These are phyloP conservation scores for Penicillium tannophilum DNA, from an alignment of 495 filamentous ascomycete genomes.

Conservation along the genomic window DNA sequence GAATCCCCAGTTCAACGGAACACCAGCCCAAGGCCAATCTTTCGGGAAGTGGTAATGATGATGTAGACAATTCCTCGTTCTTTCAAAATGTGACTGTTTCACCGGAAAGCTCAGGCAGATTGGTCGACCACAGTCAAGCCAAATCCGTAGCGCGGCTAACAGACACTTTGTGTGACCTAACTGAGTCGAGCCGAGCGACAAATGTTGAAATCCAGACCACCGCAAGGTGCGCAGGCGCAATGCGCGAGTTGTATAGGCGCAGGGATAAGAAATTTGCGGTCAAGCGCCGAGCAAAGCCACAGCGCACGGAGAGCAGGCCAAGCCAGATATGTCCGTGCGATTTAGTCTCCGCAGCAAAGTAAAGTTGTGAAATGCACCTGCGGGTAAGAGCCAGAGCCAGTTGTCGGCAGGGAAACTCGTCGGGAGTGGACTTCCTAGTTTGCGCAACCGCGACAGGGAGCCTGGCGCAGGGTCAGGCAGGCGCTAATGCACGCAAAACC, in stretches of 20 bases:
- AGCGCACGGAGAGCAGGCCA: background rate
- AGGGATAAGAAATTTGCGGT: background rate
- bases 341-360: background rate
- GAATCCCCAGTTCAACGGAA: background rate
- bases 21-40: background rate
- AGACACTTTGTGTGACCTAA: background rate
- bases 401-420: background rate
- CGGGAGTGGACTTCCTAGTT: conserved; percentile 15
- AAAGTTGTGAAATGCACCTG: background rate
- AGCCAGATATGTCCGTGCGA: background rate
- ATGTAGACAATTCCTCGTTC: background rate
- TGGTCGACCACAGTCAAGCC: background rate
- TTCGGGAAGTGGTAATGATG: background rate
- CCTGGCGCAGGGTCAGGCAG: conserved; percentile 6
- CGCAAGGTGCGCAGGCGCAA: background rate
- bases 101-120: conserved; percentile 6
- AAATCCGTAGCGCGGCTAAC: conserved; percentile 9
- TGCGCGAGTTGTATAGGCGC: background rate
- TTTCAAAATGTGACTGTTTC: conserved; percentile 14
- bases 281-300: background rate
- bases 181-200: conserved; percentile 1
- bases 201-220: conserved; percentile 15
- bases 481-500: conserved; percentile 1
- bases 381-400: conserved; percentile 3
- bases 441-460: conserved; percentile 18